Percentiles rank a stretch among this genome's conserved stretches.
These are phyloP conservation scores for Trebouxia gelatinosa DNA, from an alignment of 163 green algal species.

Conservation along the genomic window DNA sequence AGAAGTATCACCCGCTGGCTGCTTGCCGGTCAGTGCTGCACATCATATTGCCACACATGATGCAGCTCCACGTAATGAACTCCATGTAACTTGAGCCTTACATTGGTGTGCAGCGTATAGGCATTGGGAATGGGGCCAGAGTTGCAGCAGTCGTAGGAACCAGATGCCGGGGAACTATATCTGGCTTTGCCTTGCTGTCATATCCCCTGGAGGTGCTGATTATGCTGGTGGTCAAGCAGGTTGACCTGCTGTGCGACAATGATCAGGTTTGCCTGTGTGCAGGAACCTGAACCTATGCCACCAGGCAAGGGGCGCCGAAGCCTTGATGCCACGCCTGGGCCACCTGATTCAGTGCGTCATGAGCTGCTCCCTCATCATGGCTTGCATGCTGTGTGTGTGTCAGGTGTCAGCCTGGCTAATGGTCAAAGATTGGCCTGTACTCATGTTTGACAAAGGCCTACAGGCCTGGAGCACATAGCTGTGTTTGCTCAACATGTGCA, in stretches of 20 bases:
- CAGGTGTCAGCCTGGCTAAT: neutral
- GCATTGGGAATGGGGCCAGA: constrained; percentile 49
- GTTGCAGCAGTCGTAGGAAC: constrained; percentile 52
- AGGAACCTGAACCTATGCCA: constrained; percentile 11
- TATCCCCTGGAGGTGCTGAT: constrained; percentile 61
- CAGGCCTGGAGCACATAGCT: too few relatives aligned
- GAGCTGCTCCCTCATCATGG: neutral
- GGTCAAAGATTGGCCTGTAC: neutral
- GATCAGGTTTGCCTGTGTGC: too few relatives aligned
- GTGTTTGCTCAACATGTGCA: too few relatives aligned
- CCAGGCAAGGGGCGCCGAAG: neutral
- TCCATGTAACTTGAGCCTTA: neutral
- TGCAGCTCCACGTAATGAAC: too few relatives aligned
- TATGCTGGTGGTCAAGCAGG: too few relatives aligned
- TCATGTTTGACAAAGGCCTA: neutral
- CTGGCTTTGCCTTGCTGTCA: constrained; percentile 53
- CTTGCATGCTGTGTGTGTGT: neutral
- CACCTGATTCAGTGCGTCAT: neutral
- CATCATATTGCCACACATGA: too few relatives aligned
- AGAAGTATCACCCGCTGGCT: constrained; percentile 57
- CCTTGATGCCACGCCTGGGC: neutral
- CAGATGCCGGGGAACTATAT: constrained; percentile 46
- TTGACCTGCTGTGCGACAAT: too few relatives aligned
- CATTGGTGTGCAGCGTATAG: constrained; percentile 1
- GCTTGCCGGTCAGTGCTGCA: constrained; percentile 49